Evolutionary conservation across 768 basidiomycete genomes (phyloP).

Genomic region (Lentinula aciculospora): DNA sequence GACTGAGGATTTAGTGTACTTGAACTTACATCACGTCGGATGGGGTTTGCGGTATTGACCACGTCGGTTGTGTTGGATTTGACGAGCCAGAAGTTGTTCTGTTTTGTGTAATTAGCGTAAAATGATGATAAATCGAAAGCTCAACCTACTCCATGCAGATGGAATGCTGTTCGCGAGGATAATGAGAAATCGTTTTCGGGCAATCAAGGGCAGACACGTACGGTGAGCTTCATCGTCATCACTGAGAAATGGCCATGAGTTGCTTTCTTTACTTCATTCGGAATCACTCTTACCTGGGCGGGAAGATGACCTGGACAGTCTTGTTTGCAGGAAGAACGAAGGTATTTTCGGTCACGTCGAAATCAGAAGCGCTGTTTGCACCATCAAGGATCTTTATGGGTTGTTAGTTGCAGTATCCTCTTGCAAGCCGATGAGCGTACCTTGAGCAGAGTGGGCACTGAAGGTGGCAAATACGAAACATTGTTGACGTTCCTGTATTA

Average conservation of each 20-base stretch:
- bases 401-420: not conserved
- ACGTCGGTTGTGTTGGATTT: constrained; percentile 25
- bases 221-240: constrained; percentile 23
- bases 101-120: not conserved
- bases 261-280: not conserved
- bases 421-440: not conserved
- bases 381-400: constrained; percentile 25
- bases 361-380: constrained; percentile 18
- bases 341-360: constrained; percentile 29
- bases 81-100: constrained; percentile 36
- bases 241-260: constrained; percentile 4
- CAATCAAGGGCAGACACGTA: not conserved
- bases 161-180: constrained; percentile 14
- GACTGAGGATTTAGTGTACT: not conserved
- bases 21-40: constrained; percentile 22
- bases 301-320: constrained; percentile 32
- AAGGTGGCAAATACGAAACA: constrained; percentile 21
- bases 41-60: constrained; percentile 44
- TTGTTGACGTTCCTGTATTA: constrained; percentile 24
- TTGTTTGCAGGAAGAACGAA: constrained; percentile 31
- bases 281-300: constrained; percentile 9
- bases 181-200: not conserved
- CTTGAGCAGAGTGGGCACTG: constrained; percentile 19
- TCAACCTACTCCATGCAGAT: constrained; percentile 21
- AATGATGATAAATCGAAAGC: not conserved